These are phyloP conservation scores for Furcasterigmium sp. DNA, from an alignment of 2,329 filamentous ascomycete species.

Conservation along the genomic window DNA sequence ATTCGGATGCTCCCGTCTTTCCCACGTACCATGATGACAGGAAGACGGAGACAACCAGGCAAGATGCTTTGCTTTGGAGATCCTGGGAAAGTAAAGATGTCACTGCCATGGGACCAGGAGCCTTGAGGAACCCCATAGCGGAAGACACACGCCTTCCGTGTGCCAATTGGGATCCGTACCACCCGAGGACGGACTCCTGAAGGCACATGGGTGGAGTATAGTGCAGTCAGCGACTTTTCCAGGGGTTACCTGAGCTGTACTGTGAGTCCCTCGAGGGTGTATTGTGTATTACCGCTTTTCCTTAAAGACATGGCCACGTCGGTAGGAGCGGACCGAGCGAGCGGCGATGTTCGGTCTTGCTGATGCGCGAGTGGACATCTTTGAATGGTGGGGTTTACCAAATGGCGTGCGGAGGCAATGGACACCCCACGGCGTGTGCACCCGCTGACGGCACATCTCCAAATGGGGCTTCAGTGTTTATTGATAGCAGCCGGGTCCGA, in stretches of 20 bases:
- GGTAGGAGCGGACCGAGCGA: slow-evolving; percentile 35
- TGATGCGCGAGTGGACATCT: too few species aligned
- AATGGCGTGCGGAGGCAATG: slow-evolving; percentile 9
- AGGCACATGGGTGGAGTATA: background rate
- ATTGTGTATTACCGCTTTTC: slow-evolving; percentile 15
- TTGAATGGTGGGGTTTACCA: too few species aligned
- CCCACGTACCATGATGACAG: background rate
- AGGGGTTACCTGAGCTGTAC: too few species aligned
- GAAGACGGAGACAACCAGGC: background rate
- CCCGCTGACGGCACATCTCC: background rate
- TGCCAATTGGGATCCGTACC: background rate
- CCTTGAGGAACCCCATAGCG: too few species aligned
- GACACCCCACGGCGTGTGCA: background rate
- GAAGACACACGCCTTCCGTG: too few species aligned
- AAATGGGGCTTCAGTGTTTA: too few species aligned
- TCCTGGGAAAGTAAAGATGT: too few species aligned
- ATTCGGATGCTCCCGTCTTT: background rate
- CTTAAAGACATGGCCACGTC: slow-evolving; percentile 29
- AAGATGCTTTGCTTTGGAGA: background rate
- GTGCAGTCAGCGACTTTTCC: too few species aligned
- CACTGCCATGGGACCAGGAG: too few species aligned
- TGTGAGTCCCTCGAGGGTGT: too few species aligned
- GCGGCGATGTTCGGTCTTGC: slow-evolving; percentile 20
- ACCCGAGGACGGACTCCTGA: background rate
- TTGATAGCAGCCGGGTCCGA: too few species aligned